Percentiles rank a stretch among this genome's conserved stretches.
phyloP scores from a whole-genome alignment of 441 rosid species.

The Populus tomentosa region DNA sequence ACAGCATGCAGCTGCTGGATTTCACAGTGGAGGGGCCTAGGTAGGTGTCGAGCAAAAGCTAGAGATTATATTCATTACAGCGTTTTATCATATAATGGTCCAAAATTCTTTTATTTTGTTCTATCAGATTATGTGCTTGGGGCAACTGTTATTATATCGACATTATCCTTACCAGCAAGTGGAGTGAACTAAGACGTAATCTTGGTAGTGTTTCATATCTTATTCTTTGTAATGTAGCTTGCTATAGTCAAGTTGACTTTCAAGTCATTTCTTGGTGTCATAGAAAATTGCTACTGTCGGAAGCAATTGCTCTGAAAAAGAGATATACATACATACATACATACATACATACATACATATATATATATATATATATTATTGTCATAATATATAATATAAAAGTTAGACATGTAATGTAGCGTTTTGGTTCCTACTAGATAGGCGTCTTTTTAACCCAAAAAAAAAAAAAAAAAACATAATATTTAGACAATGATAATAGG shows the following conservation, averaged over 20 bases:
- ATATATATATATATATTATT: too few relatives aligned
- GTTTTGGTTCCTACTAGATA: too few relatives aligned
- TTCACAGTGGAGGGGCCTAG: background rate
- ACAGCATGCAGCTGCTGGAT: constrained; percentile 4
- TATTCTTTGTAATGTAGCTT: background rate
- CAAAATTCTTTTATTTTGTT: constrained; percentile 29
- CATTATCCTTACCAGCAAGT: background rate
- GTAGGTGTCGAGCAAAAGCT: constrained; percentile 3
- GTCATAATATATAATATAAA: too few relatives aligned
- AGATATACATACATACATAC: too few relatives aligned
- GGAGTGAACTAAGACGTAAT: background rate
- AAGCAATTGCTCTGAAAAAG: too few relatives aligned
- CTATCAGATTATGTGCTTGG: constrained; percentile 6
- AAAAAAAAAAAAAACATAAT: too few relatives aligned
- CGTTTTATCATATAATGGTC: background rate
- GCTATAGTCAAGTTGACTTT: background rate
- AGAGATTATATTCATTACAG: constrained; percentile 9
- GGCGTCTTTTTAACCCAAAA: too few relatives aligned
- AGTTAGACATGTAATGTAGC: too few relatives aligned
- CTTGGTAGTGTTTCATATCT: background rate
- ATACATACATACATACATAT: too few relatives aligned
- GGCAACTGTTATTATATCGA: constrained; percentile 3
- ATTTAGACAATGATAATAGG: too few relatives aligned
- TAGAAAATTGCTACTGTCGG: background rate
- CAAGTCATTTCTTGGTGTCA: background rate